phyloP scores from a whole-genome alignment of 2,329 filamentous ascomycete genomes.

The Amylocarpus encephaloides region DNA sequence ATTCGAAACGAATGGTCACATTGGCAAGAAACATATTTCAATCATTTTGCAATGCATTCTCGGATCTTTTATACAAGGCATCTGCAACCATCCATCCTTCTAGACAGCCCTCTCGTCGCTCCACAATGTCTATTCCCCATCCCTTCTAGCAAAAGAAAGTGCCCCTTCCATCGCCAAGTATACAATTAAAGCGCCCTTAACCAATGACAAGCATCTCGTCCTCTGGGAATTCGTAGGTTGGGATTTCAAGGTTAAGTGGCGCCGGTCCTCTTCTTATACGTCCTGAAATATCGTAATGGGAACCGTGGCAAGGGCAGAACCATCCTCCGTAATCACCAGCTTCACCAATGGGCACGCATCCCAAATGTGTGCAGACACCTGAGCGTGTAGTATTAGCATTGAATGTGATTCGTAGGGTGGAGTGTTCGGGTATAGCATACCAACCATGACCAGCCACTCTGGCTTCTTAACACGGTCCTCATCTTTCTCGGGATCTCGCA shows the following conservation, averaged over 20 bases:
- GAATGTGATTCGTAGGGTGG: too few species aligned
- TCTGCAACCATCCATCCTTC: constrained; percentile 18
- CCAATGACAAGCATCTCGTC: constrained; percentile 87
- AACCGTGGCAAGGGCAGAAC: constrained; percentile 99
- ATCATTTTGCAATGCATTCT: constrained; percentile 15
- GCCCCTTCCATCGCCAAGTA: neutral
- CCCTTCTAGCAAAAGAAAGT: constrained; percentile 34
- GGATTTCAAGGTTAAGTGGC: constrained; percentile 95
- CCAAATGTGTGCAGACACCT: constrained; percentile 98
- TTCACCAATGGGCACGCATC: constrained; percentile 98
- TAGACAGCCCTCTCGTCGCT: neutral
- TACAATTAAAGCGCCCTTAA: constrained; percentile 43
- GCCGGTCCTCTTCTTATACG: constrained; percentile 96
- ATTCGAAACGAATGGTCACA: neutral
- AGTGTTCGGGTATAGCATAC: constrained; percentile 41
- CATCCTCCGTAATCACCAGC: constrained; percentile 96
- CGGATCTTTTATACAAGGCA: constrained; percentile 33
- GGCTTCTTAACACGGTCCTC: constrained; percentile 94
- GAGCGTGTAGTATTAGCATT: constrained; percentile 8
- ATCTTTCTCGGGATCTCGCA: constrained; percentile 89
- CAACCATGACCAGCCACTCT: constrained; percentile 98
- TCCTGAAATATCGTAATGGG: constrained; percentile 99
- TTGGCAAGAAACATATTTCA: neutral
- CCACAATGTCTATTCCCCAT: constrained; percentile 21
- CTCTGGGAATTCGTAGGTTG: constrained; percentile 85